Base-by-base conservation (phyloP, 139 green algal species). In the Coccomyxa sp. region DNA sequence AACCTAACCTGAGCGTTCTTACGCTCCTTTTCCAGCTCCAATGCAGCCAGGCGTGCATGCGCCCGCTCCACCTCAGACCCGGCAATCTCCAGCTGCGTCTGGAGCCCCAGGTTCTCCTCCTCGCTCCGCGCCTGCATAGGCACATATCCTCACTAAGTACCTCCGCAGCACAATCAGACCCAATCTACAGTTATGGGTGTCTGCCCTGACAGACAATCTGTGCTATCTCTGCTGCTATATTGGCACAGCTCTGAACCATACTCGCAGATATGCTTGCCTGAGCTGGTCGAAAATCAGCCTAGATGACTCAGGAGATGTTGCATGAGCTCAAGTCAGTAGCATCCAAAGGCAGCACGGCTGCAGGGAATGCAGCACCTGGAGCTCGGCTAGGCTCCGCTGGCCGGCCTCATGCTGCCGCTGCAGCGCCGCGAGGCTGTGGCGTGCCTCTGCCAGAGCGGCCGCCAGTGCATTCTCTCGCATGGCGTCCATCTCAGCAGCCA, bases 61-160 rank as follows among this genome's bases (percentile, higher is more conserved):
- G 84, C 86, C 7, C 88, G 78, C 33, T 94, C 90, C 71, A 94
- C 81, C 76, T 94, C 90, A 24, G 84, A 86, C 0, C 77, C 73
- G 9, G 91, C 80, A 33, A 97, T 82, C 71, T 97, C 94, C 77
- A 95, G 79, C 86, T 98, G 91, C 39, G 79, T 79, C 40, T 87
- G 84, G 55, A 86, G 37, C 39, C 82, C 85, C 31, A 78, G 74
- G 70, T 36, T 10, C 68, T 88, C 89, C 74, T 95, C 89, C 76
- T 97, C 89, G 22, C 81, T 90, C 58, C 84, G 84, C 16, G 77
- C 83, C 82, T 95, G 78, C 64, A 35, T 34, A n/a, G 40, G 31
- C 33, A 75, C 10, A 50, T 29, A 22, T 50, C 33, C 22, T 50
- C 9, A 36, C 64, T 39, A 72, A 36, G 12, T 39, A 36, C n/a